Percentiles rank a stretch among this genome's conserved stretches.
Conservation (phyloP, 176 grass and related monocot species). For the Rhynchospora breviuscula region DNA sequence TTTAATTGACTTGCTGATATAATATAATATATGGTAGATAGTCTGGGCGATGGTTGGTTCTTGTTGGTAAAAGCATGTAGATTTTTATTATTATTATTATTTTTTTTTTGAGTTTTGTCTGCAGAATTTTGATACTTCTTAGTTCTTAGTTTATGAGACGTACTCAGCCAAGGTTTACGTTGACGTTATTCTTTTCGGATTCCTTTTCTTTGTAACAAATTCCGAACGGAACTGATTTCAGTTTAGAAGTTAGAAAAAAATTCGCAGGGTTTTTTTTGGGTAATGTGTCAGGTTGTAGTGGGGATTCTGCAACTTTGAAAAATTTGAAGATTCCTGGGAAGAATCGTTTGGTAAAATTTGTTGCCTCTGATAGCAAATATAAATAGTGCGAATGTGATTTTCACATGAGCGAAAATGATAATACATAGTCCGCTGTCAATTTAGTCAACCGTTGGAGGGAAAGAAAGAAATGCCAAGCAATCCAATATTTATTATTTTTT, state of each 20-base stretch:
- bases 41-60: too few relatives aligned
- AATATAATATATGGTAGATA: too few relatives aligned
- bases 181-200: too few relatives aligned
- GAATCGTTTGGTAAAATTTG: not conserved
- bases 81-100: too few relatives aligned
- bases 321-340: too few relatives aligned
- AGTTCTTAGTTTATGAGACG: too few relatives aligned
- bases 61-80: too few relatives aligned
- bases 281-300: not conserved
- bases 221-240: not conserved
- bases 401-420: not conserved
- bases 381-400: not conserved
- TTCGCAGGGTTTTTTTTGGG: not conserved
- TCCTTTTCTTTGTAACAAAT: not conserved
- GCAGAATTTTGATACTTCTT: too few relatives aligned
- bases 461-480: slow-evolving; percentile 1
- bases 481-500: not conserved
- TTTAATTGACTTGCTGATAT: too few relatives aligned
- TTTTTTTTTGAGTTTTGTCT: too few relatives aligned
- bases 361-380: not conserved
- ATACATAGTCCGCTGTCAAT: not conserved
- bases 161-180: too few relatives aligned
- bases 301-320: not conserved
- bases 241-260: not conserved
- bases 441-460: not conserved